Evolutionary conservation across 768 basidiomycete species (phyloP).

Genomic region (Lactifluus rugatus): DNA sequence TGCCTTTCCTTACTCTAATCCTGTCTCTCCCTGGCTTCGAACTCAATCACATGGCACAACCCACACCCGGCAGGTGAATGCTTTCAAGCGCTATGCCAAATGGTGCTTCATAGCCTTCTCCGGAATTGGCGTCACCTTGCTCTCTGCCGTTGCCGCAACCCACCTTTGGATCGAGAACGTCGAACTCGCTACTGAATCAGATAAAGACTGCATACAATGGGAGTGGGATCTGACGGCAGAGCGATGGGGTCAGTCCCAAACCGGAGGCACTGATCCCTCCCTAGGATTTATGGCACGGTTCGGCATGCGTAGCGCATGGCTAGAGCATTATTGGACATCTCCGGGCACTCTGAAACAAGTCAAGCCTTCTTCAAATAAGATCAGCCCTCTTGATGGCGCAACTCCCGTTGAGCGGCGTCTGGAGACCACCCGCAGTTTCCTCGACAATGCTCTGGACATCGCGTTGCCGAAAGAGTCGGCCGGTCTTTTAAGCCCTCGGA

Average conservation of each 20-base stretch:
- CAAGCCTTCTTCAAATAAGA: background rate
- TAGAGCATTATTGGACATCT: constrained; percentile 51
- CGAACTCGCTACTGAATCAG: constrained; percentile 37
- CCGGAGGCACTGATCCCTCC: constrained; percentile 64
- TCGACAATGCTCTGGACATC: constrained; percentile 39
- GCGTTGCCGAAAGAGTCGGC: constrained; percentile 33
- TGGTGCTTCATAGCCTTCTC: constrained; percentile 39
- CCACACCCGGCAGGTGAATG: constrained; percentile 31
- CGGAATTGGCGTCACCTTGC: constrained; percentile 35
- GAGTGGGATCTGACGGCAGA: constrained; percentile 59
- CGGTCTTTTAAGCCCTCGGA: constrained; percentile 38
- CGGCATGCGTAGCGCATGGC: constrained; percentile 61
- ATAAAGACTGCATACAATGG: constrained; percentile 48
- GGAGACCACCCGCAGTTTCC: constrained; percentile 43
- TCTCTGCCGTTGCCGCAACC: constrained; percentile 41
- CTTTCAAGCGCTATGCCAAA: constrained; percentile 40
- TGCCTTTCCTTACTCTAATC: background rate
- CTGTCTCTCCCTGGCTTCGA: constrained; percentile 9
- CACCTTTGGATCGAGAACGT: constrained; percentile 60
- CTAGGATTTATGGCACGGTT: constrained; percentile 53
- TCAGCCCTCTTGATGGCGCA: background rate
- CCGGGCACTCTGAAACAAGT: constrained; percentile 11
- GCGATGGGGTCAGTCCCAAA: constrained; percentile 42
- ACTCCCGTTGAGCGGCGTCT: constrained; percentile 41
- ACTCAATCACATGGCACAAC: constrained; percentile 13